Conservation (phyloP, 2,329 filamentous ascomycete species). For the Fusarium sp. region DNA sequence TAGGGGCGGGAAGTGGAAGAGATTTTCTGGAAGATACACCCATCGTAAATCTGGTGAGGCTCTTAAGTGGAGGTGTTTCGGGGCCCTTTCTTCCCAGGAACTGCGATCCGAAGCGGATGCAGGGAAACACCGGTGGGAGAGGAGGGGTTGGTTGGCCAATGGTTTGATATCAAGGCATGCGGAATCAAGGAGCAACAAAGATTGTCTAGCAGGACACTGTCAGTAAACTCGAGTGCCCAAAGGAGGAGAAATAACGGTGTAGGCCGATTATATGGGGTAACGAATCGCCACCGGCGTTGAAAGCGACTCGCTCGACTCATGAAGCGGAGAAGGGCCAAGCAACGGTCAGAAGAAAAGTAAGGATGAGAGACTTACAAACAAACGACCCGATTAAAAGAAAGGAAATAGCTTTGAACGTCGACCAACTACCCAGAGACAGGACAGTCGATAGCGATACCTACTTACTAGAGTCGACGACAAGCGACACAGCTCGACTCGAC, state of each 20-base stretch:
- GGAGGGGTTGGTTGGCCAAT: slow-evolving; percentile 32
- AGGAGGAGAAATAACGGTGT: slow-evolving; percentile 18
- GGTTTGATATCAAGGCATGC: slow-evolving; percentile 45
- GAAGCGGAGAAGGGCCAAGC: slow-evolving; percentile 9
- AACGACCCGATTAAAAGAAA: slow-evolving; percentile 25
- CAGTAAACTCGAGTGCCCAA: slow-evolving; percentile 28
- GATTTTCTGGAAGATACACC: slow-evolving; percentile 64
- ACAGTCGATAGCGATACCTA: slow-evolving; percentile 18
- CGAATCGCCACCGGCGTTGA: slow-evolving; percentile 47
- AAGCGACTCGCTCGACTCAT: slow-evolving; percentile 20
- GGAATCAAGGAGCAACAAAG: slow-evolving; percentile 33
- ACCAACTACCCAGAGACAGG: slow-evolving; percentile 5
- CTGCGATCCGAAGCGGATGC: slow-evolving; percentile 34
- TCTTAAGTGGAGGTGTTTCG: slow-evolving; percentile 29
- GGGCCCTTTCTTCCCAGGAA: slow-evolving; percentile 33
- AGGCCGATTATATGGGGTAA: slow-evolving; percentile 36
- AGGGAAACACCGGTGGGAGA: slow-evolving; percentile 31
- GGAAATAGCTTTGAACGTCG: slow-evolving; percentile 13
- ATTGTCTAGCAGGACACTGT: slow-evolving; percentile 33
- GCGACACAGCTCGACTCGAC: neutral
- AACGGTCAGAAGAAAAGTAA: neutral
- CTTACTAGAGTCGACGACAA: slow-evolving; percentile 18
- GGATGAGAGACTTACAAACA: slow-evolving; percentile 35
- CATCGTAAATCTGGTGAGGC: slow-evolving; percentile 55
- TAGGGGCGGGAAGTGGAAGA: slow-evolving; percentile 80